A percentile compares a stretch with the other conserved stretches of the same genome.
These are phyloP conservation scores for Citrus glauca DNA, from an alignment of 345 rosid genomes.

Conservation along the genomic window DNA sequence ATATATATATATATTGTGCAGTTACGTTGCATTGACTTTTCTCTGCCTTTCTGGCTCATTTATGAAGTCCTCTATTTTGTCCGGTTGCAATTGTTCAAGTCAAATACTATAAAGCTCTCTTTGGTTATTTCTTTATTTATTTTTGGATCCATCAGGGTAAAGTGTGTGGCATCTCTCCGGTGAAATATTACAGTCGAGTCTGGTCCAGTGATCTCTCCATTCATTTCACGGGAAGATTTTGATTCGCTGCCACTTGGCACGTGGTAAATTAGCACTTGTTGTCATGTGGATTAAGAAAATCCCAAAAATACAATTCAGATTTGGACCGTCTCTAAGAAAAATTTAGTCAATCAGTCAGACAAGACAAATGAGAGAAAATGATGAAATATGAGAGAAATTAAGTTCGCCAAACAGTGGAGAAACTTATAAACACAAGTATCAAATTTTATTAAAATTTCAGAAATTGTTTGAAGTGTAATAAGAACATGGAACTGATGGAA, in stretches of 20 bases:
- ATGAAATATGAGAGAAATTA: too few species aligned
- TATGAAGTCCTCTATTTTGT: background rate
- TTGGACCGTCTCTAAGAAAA: background rate
- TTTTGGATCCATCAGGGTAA: background rate
- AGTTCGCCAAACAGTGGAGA: background rate
- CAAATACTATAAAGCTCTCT: background rate
- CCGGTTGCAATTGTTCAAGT: background rate
- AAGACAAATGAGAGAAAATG: background rate
- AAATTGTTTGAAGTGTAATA: background rate
- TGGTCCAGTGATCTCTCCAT: background rate
- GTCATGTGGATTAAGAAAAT: background rate
- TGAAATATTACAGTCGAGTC: background rate
- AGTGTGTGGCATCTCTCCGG: background rate
- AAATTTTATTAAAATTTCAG: too few species aligned
- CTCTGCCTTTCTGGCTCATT: background rate
- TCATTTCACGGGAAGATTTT: background rate
- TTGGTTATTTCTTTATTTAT: background rate
- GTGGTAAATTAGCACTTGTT: background rate
- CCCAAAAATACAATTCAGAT: background rate
- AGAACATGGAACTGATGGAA: background rate
- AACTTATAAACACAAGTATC: background rate
- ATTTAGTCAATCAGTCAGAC: background rate
- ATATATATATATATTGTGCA: too few species aligned
- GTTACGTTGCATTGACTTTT: background rate
- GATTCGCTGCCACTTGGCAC: background rate